A percentile compares a stretch with the other conserved stretches of the same genome.
Conservation (phyloP, 306 rosid species). For the Fragaria iinumae region DNA sequence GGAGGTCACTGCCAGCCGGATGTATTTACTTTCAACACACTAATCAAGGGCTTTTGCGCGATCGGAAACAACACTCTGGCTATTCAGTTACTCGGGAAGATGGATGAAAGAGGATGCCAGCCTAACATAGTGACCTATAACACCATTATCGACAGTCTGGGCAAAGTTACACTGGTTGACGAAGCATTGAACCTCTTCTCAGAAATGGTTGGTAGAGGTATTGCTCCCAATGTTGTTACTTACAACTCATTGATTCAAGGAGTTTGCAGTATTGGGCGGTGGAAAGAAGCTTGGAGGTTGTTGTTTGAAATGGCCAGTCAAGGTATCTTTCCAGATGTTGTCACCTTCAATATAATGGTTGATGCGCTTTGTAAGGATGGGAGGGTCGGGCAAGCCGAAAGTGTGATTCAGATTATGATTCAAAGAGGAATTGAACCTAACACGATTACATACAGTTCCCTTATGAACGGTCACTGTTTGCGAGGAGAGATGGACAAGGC, state of each 20-base stretch:
- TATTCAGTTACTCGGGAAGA: background rate
- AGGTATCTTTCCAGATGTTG: too few species aligned
- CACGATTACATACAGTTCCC: background rate
- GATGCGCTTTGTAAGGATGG: too few species aligned
- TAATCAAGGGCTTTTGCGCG: background rate
- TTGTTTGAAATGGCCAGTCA: too few species aligned
- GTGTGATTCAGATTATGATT: too few species aligned
- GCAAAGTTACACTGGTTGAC: background rate
- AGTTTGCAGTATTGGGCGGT: too few species aligned
- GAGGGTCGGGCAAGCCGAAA: too few species aligned
- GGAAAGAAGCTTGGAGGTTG: too few species aligned
- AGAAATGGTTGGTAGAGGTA: background rate
- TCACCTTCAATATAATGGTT: too few species aligned
- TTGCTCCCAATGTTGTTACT: background rate
- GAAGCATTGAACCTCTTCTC: background rate
- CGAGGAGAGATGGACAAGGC: background rate
- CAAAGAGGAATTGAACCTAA: background rate
- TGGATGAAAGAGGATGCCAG: background rate
- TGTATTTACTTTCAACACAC: too few species aligned
- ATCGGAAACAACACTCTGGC: background rate
- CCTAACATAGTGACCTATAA: background rate
- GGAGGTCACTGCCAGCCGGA: too few species aligned
- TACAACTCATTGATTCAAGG: background rate
- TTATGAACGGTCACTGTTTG: background rate
- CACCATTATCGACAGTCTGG: background rate